Percentiles rank a stretch among this genome's conserved stretches.
Conservation (phyloP, 495 filamentous ascomycete species). For the Hypomontagnella monticulosa region DNA sequence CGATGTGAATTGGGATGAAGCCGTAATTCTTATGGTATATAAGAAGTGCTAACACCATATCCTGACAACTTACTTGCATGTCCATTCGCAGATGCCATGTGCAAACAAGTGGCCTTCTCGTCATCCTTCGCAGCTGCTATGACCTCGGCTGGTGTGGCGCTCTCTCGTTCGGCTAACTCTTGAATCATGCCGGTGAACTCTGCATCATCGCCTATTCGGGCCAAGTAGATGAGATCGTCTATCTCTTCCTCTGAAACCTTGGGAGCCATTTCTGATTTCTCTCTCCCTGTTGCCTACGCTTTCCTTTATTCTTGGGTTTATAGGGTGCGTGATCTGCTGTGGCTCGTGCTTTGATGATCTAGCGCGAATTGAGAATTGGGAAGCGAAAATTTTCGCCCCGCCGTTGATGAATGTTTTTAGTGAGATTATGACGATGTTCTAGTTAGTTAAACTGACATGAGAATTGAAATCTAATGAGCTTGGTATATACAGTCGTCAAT, state of each 20-base stretch:
- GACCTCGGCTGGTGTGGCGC: constrained; percentile 62
- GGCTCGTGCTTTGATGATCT: constrained; percentile 7
- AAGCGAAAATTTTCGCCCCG: constrained; percentile 23
- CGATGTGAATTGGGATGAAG: neutral
- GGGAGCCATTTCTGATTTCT: constrained; percentile 53
- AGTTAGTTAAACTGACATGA: neutral
- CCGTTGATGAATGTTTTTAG: neutral
- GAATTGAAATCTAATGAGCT: no score
- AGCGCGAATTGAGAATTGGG: constrained; percentile 1
- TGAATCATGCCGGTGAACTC: constrained; percentile 71
- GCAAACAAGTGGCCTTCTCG: constrained; percentile 77
- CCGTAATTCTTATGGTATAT: neutral
- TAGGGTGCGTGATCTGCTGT: neutral
- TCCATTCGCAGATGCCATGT: constrained; percentile 92
- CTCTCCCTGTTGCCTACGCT: neutral
- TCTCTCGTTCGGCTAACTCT: constrained; percentile 65
- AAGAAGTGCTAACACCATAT: neutral
- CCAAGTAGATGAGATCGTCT: constrained; percentile 87
- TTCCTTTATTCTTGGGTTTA: neutral
- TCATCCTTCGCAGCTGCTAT: constrained; percentile 73
- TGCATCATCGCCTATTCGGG: constrained; percentile 76
- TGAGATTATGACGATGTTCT: neutral
- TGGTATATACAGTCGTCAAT: no score
- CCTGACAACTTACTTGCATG: constrained; percentile 67
- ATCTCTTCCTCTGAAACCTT: constrained; percentile 76